A percentile compares a stretch with the other conserved stretches of the same genome.
phyloP scores from a whole-genome alignment of 129 eudicot species.

The Tanacetum coccineum region DNA sequence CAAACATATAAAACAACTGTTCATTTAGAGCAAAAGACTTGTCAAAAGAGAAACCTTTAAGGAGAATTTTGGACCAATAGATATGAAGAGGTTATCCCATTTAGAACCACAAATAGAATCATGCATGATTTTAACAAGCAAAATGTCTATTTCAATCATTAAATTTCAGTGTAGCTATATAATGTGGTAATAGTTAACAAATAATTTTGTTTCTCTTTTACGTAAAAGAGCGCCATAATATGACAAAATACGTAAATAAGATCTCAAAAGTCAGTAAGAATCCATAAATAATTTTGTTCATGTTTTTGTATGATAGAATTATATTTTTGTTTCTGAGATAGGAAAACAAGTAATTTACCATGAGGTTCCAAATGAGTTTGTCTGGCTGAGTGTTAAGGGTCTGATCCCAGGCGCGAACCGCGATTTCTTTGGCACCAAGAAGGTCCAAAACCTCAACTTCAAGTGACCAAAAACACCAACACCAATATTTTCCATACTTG shows the following conservation, averaged over 20 bases:
- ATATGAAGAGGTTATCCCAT: neutral
- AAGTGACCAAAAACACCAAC: constrained; percentile 98
- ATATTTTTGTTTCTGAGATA: too few species aligned
- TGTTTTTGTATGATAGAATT: neutral
- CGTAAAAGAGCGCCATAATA: too few species aligned
- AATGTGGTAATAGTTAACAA: neutral
- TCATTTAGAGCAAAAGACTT: too few species aligned
- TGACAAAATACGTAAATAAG: too few species aligned
- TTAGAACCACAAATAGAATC: constrained; percentile 8
- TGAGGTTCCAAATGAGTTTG: constrained; percentile 94
- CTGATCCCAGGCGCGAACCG: constrained; percentile 98
- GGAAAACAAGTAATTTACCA: constrained; percentile 38
- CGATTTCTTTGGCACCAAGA: constrained; percentile 78
- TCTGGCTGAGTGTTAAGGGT: constrained; percentile 93
- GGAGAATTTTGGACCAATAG: neutral
- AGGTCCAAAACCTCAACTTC: constrained; percentile 92
- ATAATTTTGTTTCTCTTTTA: neutral
- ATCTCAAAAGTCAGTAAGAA: too few species aligned
- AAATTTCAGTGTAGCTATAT: neutral
- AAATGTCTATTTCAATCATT: constrained; percentile 15
- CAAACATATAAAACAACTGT: too few species aligned
- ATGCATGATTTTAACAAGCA: constrained; percentile 20
- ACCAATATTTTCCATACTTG: constrained; percentile 91
- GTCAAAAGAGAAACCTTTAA: neutral
- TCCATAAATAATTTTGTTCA: too few species aligned